Evolutionary conservation across 345 rosid genomes (phyloP), one percentile per base, ranked within the genome.

Genomic region (Linum usitatissimum): DNA sequence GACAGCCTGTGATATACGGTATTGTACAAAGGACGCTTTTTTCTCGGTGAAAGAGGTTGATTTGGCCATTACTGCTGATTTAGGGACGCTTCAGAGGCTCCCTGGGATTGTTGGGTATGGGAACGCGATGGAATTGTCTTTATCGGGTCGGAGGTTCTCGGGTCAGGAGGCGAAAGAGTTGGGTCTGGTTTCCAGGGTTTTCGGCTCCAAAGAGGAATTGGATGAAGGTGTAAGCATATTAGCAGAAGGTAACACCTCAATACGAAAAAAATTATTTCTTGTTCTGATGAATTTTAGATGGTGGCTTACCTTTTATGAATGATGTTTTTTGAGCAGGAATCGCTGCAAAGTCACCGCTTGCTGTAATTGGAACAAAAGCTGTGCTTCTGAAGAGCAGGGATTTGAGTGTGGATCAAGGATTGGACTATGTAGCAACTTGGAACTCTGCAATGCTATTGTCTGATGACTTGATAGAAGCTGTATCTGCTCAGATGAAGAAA

Each of bases 391-490:
- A 81, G 79, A 76, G 91, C 70, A 73, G 90, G 65, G 98, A 92
- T 17, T n/a, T 83, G 77, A 89, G 57, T 30, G 4, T 87, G 42
- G 97, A 84, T 6, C 94, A 92, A 77, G 97, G 95, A 0, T 72
- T 89, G 77, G 97, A 92, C 70, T 87, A 87, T 18, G 85, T 85
- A 1, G 91, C 97, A 0, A 85, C 91, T 62, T 89, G 97, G 95
- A 92, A 89, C 74, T 81, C 95, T 0, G 80, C 81, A 4, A 79
- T 87, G 95, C 85, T 89, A 51, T 28, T 84, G 48, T 89, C 95
- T 0, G 68, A 80, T 19, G 97, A 92, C 75, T 75, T 85, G 17
- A 73, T 18, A 3, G 88, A 92, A 66, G 95, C 93, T 1, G 42
- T 84, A 6, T 73, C 79, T 6, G 86, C 98, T 2, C 73, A 70